Percentiles rank a stretch among this genome's conserved stretches.
Conservation (phyloP, 345 rosid genomes). For the Clarkia xantiana region DNA sequence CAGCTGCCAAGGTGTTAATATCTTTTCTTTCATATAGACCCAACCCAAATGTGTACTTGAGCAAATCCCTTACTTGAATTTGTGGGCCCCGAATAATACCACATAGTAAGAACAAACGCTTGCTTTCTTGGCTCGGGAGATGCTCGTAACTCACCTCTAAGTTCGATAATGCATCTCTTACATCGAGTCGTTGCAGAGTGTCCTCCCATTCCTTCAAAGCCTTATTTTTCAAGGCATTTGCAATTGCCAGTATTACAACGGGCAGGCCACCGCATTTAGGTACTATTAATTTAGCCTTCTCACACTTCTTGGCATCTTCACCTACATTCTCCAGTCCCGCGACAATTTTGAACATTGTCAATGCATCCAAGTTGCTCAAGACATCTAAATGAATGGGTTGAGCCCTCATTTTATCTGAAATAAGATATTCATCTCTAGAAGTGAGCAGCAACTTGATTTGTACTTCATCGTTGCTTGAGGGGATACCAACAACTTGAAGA, state of each 20-base stretch:
- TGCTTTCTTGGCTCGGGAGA: neutral
- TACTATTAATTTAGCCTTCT: too few relatives aligned
- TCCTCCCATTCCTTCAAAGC: neutral
- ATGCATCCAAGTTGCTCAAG: neutral
- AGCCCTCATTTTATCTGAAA: neutral
- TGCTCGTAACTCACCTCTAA: neutral
- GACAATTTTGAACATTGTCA: neutral
- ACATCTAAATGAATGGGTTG: neutral
- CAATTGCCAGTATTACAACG: too few relatives aligned
- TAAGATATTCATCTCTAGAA: neutral
- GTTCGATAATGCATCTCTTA: accelerated
- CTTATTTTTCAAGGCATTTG: too few relatives aligned
- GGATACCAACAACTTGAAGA: neutral
- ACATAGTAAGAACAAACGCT: neutral
- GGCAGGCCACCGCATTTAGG: too few relatives aligned
- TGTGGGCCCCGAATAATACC: neutral
- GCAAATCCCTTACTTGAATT: accelerated
- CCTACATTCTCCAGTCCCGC: neutral
- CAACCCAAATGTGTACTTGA: neutral
- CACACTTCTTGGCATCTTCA: too few relatives aligned
- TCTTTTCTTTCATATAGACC: neutral
- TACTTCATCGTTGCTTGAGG: neutral
- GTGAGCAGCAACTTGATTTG: neutral
- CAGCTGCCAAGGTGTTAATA: accelerated
- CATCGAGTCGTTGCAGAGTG: neutral